Conservation (phyloP, 2,329 filamentous ascomycete species). For the Nigrograna mackinnonii region DNA sequence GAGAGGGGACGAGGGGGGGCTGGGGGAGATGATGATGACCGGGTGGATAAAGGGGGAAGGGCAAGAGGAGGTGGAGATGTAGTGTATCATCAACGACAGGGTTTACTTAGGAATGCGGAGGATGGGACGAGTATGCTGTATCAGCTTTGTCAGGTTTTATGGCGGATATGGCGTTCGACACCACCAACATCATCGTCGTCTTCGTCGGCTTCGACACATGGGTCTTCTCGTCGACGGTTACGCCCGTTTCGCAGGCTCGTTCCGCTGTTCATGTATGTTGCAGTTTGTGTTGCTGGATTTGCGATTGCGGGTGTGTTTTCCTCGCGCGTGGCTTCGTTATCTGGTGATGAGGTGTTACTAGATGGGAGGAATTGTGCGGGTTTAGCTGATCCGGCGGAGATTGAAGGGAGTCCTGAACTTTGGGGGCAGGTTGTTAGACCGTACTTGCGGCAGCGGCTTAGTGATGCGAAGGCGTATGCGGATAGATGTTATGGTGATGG, state of each 20-base stretch:
- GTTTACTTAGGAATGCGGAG: constrained; percentile 27
- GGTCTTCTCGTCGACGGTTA: no score
- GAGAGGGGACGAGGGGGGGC: background rate
- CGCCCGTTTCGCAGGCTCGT: constrained; percentile 2
- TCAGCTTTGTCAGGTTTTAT: background rate
- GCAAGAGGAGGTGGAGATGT: constrained; percentile 29
- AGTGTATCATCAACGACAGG: constrained; percentile 31
- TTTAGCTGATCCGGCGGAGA: background rate
- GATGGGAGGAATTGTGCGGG: background rate
- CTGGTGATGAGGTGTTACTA: constrained; percentile 5
- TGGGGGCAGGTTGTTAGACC: background rate
- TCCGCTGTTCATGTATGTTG: constrained; percentile 1
- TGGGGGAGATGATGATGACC: no score
- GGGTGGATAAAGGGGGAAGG: constrained; percentile 8
- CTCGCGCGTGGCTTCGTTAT: constrained; percentile 3
- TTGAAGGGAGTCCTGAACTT: background rate
- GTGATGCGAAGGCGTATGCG: background rate
- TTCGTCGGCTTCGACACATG: no score
- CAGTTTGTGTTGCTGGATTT: background rate
- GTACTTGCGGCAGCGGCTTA: background rate
- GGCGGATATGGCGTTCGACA: background rate
- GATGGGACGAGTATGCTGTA: constrained; percentile 3
- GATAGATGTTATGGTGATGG: background rate
- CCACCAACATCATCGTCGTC: no score
- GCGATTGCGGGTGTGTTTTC: constrained; percentile 6